Evolutionary conservation across 305 asterid species (phyloP), one percentile per base, ranked within the genome.

Genomic region (Withania somnifera): DNA sequence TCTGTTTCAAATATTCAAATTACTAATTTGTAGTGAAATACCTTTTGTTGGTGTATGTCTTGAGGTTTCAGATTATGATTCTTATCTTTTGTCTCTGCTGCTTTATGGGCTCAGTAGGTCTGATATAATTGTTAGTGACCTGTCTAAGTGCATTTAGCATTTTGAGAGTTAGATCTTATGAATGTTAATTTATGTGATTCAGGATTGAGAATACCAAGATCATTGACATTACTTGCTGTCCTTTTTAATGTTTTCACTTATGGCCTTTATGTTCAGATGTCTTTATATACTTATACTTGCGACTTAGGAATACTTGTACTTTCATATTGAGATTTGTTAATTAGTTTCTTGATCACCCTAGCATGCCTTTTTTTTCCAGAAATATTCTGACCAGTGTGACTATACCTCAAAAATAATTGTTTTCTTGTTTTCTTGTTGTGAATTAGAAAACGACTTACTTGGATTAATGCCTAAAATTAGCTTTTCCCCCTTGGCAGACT

Each of bases 401-500:
- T 22, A 42, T 45, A 42, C 38, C 38, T 71, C 19, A 71, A 22
- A 22, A 71, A 42, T 22, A 71, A 7, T 42, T 71, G 32, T 45
- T 71, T 40, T 71, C 78, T 69, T 42, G 14, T 42, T 69, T 56
- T 42, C 13, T 69, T 71, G 34, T 68, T 6, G 38, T 71, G 11
- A 69, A 42, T 24, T 71, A 7, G 13, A 40, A 58, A 61, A 11
- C 5, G 50, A 79, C 61, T 80, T 86, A 47, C 79, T 56, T 53
- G 79, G 50, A 79, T 69, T 64, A 81, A 38, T 38, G 17, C 38
- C 81, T 71, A 79, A 64, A 40, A 57, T 36, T 78, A 80, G 13
- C 34, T 56, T 85, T 78, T 85, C 86, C 42, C 61, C 17, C 40
- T 58, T 47, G 90, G 89, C 94, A 96, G 99, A 86, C 92, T 30